Evolutionary conservation across 108 stramenopile genomes (phyloP).

Genomic region (Cyclostephanos invisitatus): DNA sequence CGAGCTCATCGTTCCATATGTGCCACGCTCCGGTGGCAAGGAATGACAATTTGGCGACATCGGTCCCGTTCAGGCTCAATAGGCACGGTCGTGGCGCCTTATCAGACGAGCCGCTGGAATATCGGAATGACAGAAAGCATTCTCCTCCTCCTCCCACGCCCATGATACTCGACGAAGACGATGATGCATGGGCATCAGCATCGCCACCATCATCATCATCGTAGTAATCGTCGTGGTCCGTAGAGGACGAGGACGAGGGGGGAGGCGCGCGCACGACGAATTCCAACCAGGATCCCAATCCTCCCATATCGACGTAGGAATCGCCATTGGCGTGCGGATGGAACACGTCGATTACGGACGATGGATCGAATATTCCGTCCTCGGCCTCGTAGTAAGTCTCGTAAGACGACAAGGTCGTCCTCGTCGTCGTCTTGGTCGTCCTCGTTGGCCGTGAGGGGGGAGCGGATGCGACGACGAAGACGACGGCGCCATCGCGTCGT

Average conservation of each 20-base stretch:
- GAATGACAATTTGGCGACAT: neutral
- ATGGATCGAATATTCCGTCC: no score
- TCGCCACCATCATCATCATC: no score
- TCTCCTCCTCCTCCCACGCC: no score
- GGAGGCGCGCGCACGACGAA: neutral
- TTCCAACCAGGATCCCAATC: neutral
- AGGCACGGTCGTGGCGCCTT: neutral
- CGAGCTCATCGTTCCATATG: neutral
- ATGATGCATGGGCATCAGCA: no score
- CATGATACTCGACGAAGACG: no score
- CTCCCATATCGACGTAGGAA: neutral
- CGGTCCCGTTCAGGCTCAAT: neutral
- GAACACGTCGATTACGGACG: neutral
- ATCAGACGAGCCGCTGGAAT: neutral
- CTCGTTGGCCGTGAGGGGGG: no score
- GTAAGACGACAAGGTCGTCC: no score
- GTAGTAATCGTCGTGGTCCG: no score
- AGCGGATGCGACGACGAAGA: no score
- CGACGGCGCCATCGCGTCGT: no score
- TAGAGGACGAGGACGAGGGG: neutral
- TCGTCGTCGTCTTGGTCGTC: no score
- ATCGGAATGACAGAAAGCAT: neutral
- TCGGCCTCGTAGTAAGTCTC: no score
- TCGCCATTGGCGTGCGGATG: neutral
- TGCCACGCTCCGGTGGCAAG: neutral